Conservation (phyloP, 805 yeast genomes). For the Ogataea parapolymorpha region DNA sequence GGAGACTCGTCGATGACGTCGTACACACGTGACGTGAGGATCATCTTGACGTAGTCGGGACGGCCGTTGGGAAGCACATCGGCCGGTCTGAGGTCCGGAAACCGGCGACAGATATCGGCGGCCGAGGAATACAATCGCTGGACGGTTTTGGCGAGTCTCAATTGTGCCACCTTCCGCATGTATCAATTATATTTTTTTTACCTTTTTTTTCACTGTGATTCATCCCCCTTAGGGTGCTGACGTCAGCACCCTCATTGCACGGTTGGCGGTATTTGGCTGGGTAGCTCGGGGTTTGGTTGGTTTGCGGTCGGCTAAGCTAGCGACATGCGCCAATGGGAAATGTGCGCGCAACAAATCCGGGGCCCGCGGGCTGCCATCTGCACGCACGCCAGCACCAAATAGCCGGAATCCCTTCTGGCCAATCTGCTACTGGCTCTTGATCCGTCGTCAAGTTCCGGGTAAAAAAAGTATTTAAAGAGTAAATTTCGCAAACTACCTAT, state of each 20-base stretch:
- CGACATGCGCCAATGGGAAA: too few species aligned
- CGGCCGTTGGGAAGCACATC: constrained; percentile 60
- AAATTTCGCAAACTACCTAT: background rate
- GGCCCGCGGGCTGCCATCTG: too few species aligned
- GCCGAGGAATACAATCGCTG: constrained; percentile 2
- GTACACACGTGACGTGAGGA: constrained; percentile 88
- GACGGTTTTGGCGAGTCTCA: background rate
- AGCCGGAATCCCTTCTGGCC: background rate
- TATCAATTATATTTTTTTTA: background rate
- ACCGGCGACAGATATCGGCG: constrained; percentile 27
- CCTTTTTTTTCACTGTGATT: background rate
- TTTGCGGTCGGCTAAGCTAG: background rate
- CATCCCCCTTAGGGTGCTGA: background rate
- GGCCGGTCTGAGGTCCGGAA: constrained; percentile 44
- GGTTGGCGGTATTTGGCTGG: too few species aligned
- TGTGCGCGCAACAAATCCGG: too few species aligned
- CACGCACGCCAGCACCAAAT: too few species aligned
- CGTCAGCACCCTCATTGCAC: background rate
- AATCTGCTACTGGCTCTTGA: background rate
- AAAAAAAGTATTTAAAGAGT: background rate
- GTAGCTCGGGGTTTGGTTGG: background rate
- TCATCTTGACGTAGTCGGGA: constrained; percentile 92
- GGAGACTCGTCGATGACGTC: constrained; percentile 94
- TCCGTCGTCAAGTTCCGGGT: constrained; percentile 1
- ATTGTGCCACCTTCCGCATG: background rate